phyloP scores from a whole-genome alignment of 495 filamentous ascomycete species.

The Pyrenopolyporus hunteri region DNA sequence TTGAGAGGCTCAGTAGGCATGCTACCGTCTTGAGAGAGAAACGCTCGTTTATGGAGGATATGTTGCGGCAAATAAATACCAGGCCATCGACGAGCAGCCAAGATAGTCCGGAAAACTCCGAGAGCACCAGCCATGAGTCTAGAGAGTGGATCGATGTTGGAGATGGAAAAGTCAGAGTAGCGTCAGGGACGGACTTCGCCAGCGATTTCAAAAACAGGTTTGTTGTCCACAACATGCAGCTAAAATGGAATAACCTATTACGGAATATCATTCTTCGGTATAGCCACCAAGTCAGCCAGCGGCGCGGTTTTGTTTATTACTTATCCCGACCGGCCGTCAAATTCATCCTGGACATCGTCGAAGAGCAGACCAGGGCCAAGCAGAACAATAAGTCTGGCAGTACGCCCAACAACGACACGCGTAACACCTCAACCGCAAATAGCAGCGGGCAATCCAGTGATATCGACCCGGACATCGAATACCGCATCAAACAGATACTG shows the following conservation, averaged over 20 bases:
- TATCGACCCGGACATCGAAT: conserved; percentile 68
- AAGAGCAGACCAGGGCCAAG: conserved; percentile 81
- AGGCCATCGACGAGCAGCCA: conserved; percentile 33
- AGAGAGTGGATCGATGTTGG: conserved; percentile 41
- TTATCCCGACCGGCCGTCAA: conserved; percentile 94
- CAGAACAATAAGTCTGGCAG: conserved; percentile 47
- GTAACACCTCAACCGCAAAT: conserved; percentile 39
- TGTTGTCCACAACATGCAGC: conserved; percentile 93
- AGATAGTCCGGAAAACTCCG: conserved; percentile 4
- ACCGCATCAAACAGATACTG: conserved; percentile 85
- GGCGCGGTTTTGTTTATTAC: conserved; percentile 97
- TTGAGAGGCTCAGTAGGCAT: conserved; percentile 73
- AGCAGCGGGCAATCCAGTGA: conserved; percentile 47
- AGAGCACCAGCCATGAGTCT: conserved; percentile 25
- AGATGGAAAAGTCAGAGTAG: conserved; percentile 50
- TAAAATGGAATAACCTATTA: conserved; percentile 97
- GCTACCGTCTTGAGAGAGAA: conserved; percentile 72
- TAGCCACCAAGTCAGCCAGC: conserved; percentile 95
- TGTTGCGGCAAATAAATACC: conserved; percentile 67
- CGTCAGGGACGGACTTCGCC: conserved; percentile 69
- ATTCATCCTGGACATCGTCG: conserved; percentile 96
- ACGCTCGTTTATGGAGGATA: conserved; percentile 75
- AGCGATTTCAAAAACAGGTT: conserved; percentile 99
- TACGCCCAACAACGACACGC: conserved; percentile 39
- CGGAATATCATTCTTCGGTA: conserved; percentile 96